phyloP scores from a whole-genome alignment of 2,329 filamentous ascomycete genomes.

The Chrysosporium keratinophilum region DNA sequence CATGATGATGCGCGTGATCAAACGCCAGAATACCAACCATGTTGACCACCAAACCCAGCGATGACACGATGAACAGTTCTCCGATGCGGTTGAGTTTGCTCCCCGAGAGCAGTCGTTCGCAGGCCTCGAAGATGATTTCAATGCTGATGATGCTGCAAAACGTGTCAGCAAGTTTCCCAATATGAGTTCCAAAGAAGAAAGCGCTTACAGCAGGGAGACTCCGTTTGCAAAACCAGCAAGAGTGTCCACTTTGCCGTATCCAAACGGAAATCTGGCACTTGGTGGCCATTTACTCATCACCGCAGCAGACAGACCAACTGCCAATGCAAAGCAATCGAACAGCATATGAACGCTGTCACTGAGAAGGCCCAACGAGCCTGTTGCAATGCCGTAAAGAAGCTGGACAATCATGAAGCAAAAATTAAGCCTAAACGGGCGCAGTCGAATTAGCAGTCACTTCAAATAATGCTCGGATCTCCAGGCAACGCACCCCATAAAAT shows the following conservation, averaged over 20 bases:
- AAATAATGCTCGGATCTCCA: not conserved
- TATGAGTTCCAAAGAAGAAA: not conserved
- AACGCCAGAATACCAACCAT: conserved; percentile 85
- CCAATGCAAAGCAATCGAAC: conserved; percentile 88
- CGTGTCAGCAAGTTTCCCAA: not conserved
- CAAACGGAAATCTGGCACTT: conserved; percentile 80
- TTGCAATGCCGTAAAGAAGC: conserved; percentile 85
- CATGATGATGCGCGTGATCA: conserved; percentile 52
- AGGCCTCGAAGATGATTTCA: conserved; percentile 90
- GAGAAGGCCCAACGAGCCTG: conserved; percentile 85
- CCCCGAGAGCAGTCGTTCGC: conserved; percentile 75
- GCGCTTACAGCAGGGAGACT: conserved; percentile 71
- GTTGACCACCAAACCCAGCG: conserved; percentile 78
- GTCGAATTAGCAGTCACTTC: not conserved
- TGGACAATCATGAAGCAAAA: conserved; percentile 92
- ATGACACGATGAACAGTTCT: conserved; percentile 81
- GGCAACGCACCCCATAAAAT: conserved; percentile 72
- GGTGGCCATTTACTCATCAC: conserved; percentile 96
- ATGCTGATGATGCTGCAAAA: conserved; percentile 70
- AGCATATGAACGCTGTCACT: conserved; percentile 99
- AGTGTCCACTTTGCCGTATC: conserved; percentile 93
- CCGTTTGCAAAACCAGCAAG: conserved; percentile 94
- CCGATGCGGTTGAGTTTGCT: conserved; percentile 71
- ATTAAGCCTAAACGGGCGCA: conserved; percentile 58
- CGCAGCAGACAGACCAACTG: conserved; percentile 80